Percentiles rank a stretch among this genome's conserved stretches.
phyloP scores from a whole-genome alignment of 441 rosid species.

The Eugenia klotzschiana region DNA sequence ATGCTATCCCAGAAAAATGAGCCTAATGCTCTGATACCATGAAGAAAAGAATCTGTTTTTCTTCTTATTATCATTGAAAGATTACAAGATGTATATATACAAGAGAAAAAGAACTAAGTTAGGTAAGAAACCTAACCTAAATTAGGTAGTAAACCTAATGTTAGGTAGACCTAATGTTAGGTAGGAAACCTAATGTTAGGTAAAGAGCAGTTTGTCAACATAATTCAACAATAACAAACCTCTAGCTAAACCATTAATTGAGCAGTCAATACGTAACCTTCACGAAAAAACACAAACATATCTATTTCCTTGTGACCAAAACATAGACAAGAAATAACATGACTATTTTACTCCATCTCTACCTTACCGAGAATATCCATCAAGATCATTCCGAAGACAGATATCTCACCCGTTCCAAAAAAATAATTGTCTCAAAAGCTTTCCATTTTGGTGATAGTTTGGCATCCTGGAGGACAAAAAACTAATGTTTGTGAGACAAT shows the following conservation, averaged over 20 bases:
- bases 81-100: too few species aligned
- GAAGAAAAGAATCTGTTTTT: too few species aligned
- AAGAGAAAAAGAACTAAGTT: too few species aligned
- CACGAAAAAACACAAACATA: neutral
- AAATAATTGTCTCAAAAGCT: constrained; percentile 72
- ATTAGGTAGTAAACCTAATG: too few species aligned
- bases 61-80: too few species aligned
- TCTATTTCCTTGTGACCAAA: neutral
- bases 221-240: neutral
- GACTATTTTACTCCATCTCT: neutral
- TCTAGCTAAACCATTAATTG: neutral
- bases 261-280: neutral
- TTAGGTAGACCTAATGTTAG: too few species aligned
- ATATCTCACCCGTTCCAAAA: constrained; percentile 64
- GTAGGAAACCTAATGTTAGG: too few species aligned
- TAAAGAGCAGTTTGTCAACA: too few species aligned
- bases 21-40: neutral
- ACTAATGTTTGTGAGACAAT: neutral
- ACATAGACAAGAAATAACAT: neutral
- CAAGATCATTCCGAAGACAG: neutral
- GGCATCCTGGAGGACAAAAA: constrained; percentile 40
- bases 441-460: constrained; percentile 68
- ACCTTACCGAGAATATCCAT: neutral
- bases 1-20: neutral
- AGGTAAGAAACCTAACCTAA: too few species aligned